Evolutionary conservation across 352 stramenopile genomes (phyloP).

Genomic region (Peronospora farinosa): DNA sequence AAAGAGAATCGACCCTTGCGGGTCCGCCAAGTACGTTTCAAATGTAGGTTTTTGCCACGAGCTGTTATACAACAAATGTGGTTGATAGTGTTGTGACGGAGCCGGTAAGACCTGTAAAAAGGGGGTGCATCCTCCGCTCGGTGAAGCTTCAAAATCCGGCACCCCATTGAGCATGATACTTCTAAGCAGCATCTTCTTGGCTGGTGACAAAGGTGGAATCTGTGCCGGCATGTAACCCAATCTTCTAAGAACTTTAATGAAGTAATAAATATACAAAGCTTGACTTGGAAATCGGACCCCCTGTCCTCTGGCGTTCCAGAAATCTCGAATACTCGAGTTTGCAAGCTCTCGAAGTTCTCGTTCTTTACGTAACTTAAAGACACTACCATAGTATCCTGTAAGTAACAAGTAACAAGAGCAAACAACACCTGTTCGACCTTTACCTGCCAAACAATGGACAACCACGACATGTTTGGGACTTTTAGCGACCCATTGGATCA

Average conservation of each 20-base stretch:
- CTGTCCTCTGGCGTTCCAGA: constrained; percentile 70
- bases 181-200: constrained; percentile 57
- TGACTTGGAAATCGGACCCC: constrained; percentile 80
- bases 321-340: constrained; percentile 64
- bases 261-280: constrained; percentile 86
- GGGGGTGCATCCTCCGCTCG: constrained; percentile 48
- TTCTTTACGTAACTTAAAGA: constrained; percentile 62
- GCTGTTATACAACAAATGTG: constrained; percentile 60
- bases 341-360: constrained; percentile 55
- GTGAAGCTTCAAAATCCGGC: constrained; percentile 65
- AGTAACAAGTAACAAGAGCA: constrained; percentile 79
- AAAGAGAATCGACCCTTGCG: constrained; percentile 47
- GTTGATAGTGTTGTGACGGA: constrained; percentile 51
- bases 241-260: constrained; percentile 59
- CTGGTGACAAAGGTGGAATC: constrained; percentile 46
- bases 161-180: constrained; percentile 65
- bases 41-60: constrained; percentile 62
- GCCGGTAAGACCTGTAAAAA: constrained; percentile 63
- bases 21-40: constrained; percentile 52
- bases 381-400: constrained; percentile 62
- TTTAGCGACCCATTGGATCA: constrained; percentile 66
- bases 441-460: constrained; percentile 74
- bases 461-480: constrained; percentile 67
- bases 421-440: constrained; percentile 75
- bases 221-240: constrained; percentile 41